Evolutionary conservation across 2,329 filamentous ascomycete genomes (phyloP), one percentile per base, ranked within the genome.

Genomic region (Rugonectria rugulosa): DNA sequence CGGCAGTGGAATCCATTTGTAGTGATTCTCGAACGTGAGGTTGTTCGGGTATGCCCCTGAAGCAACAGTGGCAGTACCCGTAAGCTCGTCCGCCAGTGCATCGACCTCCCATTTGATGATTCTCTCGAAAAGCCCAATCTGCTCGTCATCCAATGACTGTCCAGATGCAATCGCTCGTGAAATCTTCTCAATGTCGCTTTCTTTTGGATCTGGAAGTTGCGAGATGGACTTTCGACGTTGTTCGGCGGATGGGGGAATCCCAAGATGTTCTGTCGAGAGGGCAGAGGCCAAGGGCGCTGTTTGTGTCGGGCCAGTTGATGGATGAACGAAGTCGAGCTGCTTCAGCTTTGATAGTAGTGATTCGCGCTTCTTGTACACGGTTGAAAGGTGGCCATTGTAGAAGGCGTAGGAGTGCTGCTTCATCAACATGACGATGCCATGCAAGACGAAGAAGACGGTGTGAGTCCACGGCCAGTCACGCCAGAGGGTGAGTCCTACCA

Each of bases 381-480:
- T 81, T 3, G 83, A 91, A 45, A 88, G 76, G 59, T 92, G 83
- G 6, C 90, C 90, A 64, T 92, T 93, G 72, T 91, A 92, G 63
- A 91, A 91, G 5, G 88, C 82, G 67, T 91, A 92, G 15, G 87
- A 89, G 69, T 92, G 90, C 72, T 92, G 89, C 76, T 94, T 94
- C 90, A 93, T 93, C 20, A 93, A 70, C 80, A 92, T 88, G 3
- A 89, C 84, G 51, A 93, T 75, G 12, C 86, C 86, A 68, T 93
- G 89, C 15, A 93, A 76, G 9, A 90, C 86, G 45, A 91, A 89
- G 70, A 90, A 92, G 15, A 92, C 87, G 2, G 88, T 91, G 66
- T 92, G 90, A 12, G 90, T 91, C 90, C 90, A 93, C 1, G 89
- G 88, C 90, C 90, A 94, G 45, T 91, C 84, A 5, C 89, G 81